Evolutionary conservation across 495 filamentous ascomycete genomes (phyloP), one percentile per base, ranked within the genome.

Genomic region (Penicillium parvum): DNA sequence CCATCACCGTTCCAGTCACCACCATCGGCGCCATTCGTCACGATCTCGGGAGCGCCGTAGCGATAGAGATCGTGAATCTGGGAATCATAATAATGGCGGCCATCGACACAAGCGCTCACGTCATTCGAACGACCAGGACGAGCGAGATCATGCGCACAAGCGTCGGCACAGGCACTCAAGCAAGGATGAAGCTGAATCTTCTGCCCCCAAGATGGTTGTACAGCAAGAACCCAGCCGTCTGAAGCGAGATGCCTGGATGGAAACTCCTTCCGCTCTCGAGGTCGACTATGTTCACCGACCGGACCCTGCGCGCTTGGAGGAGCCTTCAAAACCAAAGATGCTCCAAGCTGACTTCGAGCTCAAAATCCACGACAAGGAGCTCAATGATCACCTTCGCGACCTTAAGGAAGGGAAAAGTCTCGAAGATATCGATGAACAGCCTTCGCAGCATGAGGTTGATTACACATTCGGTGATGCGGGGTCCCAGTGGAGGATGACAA

Each of bases 401-500:
- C 50, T 87, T 19, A 68, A 68, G 18, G 74, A 79, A 21, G 79
- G 77, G 1, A 82, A 75, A 40, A 68, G 52, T 0, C 36, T 77
- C 1, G 69, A 78, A 21, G 65, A 76, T 19, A 64, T 77, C 7
- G 68, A 77, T 23, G 60, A 74, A 11, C 63, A 79, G 37, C 66
- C 72, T 8, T 64, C 73, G 1, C 71, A 78, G 45, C 78, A 83
- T 48, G 78, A 86, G 22, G 81, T 94, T 10, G 68, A 73, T 44
- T 99, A 97, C 58, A 85, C 71, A 0, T 95, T 99, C 65, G 92
- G 92, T 12, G 94, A 99, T 61, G 61, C 78, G 10, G 92, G 94
- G 0, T 87, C 90, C 12, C 76, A 85, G 47, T 99, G 94, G 91
- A 81, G 92, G 32, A 96, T 97, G 91, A 91, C 83, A 22, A 95